A percentile compares a stretch with the other conserved stretches of the same genome.
Evolutionary conservation across 2,329 filamentous ascomycete species (phyloP).

Genomic region (Arthroderma sp.): DNA sequence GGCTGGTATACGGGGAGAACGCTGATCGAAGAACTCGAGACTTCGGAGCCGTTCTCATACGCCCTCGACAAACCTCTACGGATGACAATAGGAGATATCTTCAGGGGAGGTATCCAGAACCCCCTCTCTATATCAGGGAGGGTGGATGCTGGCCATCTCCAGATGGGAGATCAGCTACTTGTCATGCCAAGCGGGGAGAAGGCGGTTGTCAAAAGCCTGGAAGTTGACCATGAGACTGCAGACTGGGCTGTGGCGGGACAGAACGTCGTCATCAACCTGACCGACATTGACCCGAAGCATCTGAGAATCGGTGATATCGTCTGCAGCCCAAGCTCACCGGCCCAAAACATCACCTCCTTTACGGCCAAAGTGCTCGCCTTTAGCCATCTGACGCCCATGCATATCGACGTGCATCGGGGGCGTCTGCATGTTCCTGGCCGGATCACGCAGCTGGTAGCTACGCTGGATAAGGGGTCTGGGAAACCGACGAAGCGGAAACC

Average conservation of each 20-base stretch:
- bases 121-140: constrained; percentile 77
- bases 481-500: constrained; percentile 70
- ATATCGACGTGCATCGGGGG: constrained; percentile 77
- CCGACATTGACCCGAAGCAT: constrained; percentile 73
- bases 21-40: constrained; percentile 72
- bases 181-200: constrained; percentile 72
- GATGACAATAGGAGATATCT: constrained; percentile 79
- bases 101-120: constrained; percentile 64
- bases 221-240: constrained; percentile 57
- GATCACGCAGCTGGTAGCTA: constrained; percentile 58
- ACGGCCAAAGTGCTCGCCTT: constrained; percentile 79
- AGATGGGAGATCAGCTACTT: constrained; percentile 68
- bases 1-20: constrained; percentile 74
- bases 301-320: constrained; percentile 75
- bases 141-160: constrained; percentile 70
- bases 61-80: constrained; percentile 68
- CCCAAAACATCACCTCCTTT: constrained; percentile 60
- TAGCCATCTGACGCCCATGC: constrained; percentile 77
- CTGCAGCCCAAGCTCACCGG: constrained; percentile 56
- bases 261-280: constrained; percentile 70
- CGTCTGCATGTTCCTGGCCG: constrained; percentile 66
- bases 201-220: constrained; percentile 68
- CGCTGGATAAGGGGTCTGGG: constrained; percentile 68
- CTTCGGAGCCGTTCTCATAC: constrained; percentile 59
- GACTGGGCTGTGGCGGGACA: constrained; percentile 93